Evolutionary conservation across 78 protist genomes (phyloP), one percentile per base, ranked within the genome.

Genomic region (Dictyostelium brefeldianum): DNA sequence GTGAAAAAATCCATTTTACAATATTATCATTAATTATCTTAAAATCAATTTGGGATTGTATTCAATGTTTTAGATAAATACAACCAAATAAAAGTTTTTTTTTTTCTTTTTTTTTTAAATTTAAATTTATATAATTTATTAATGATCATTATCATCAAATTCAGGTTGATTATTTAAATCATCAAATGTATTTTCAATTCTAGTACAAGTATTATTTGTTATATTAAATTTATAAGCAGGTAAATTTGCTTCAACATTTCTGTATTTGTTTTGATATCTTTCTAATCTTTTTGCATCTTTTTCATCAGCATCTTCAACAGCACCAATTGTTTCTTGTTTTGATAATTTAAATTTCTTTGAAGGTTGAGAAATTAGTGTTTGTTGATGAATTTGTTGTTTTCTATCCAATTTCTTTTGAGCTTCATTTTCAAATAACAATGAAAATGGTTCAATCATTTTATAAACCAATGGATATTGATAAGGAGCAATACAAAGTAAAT

Each of bases 381-480:
- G 67, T 53, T 53, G 59, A 53, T 53, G 59, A n/a, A 57, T n/a
- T n/a, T 57, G 67, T 57, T 57, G 67, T 22, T 57, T 57, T 57
- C 67, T 57, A 57, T 57, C 67, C 29, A 57, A 57, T 57, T 57
- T 57, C 67, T 57, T 57, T 57, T 57, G 67, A 57, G 67, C 67
- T 57, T 57, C 67, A 57, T 57, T 22, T 57, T 57, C 67, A 57
- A 57, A 57, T 17, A 57, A n/a, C n/a, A 57, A n/a, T 18, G 67
- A 57, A 25, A 67, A 67, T 10, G 75, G 75, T 36, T 36, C 75
- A 31, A 67, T 27, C 75, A 67, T 67, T 67, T 12, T 14, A 29
- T 84, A 41, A 18, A 84, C 47, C 3, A 84, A 47, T 22, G 81
- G 91, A 53, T 84, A 84, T 59, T 84, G 91, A 36, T 84, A 84